Evolutionary conservation across 352 stramenopile species (phyloP).

Genomic region (Globisporangium parvum): DNA sequence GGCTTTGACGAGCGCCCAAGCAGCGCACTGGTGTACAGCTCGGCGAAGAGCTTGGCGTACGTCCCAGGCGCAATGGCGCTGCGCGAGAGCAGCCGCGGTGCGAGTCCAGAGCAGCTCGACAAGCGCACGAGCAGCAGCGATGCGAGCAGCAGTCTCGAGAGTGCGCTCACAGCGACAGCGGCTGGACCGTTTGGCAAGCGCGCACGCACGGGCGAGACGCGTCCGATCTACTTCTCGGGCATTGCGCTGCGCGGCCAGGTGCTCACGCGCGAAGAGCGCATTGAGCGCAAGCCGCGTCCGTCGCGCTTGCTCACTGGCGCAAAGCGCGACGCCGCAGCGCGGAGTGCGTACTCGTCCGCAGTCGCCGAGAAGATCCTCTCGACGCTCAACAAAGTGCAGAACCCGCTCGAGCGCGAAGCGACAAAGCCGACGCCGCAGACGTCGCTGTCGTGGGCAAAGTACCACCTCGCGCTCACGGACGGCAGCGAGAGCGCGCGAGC

Average conservation of each 20-base stretch:
- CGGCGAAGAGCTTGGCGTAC: constrained; percentile 25
- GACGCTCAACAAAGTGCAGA: constrained; percentile 80
- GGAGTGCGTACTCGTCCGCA: constrained; percentile 68
- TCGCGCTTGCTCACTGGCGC: constrained; percentile 70
- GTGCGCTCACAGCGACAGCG: constrained; percentile 15
- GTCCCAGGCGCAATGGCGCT: constrained; percentile 29
- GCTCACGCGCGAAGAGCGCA: constrained; percentile 43
- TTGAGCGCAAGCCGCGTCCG: constrained; percentile 49
- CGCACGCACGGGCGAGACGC: constrained; percentile 30
- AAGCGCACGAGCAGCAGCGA: constrained; percentile 18
- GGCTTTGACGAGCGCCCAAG: constrained; percentile 28
- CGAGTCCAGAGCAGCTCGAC: constrained; percentile 4
- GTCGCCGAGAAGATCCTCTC: constrained; percentile 75
- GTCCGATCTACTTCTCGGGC: constrained; percentile 32
- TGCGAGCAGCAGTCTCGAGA: constrained; percentile 16
- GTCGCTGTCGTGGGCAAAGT: constrained; percentile 82
- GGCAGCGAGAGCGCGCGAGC: constrained; percentile 11
- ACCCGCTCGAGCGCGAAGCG: constrained; percentile 59
- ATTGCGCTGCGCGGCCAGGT: constrained; percentile 25
- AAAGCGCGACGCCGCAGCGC: constrained; percentile 44
- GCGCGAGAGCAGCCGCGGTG: background rate
- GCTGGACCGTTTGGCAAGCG: constrained; percentile 33
- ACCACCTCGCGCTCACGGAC: constrained; percentile 59
- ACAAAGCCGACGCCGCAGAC: constrained; percentile 72
- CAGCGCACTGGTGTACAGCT: background rate